Evolutionary conservation across 176 grass and related monocot genomes (phyloP).

Genomic region (Secale cereale): DNA sequence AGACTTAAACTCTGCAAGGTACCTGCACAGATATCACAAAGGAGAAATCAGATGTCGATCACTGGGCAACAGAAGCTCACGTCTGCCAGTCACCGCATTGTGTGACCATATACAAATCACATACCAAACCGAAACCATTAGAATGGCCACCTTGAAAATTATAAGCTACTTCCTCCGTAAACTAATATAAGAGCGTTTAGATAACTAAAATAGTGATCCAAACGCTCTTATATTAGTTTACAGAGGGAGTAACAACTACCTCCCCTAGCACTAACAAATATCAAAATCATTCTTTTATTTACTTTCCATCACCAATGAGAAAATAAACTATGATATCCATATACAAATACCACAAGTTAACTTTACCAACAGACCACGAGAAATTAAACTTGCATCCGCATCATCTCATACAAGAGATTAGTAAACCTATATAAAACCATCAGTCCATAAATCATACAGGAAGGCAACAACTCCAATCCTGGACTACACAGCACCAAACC

Average conservation of each 20-base stretch:
- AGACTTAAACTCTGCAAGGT: slow-evolving; percentile 80
- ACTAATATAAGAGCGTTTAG: too few relatives aligned
- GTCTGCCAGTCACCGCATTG: background rate
- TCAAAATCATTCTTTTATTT: background rate
- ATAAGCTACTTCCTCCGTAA: too few relatives aligned
- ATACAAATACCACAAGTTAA: background rate
- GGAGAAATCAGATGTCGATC: background rate
- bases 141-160: background rate
- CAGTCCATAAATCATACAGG: background rate
- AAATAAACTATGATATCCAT: background rate
- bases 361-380: background rate
- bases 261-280: slow-evolving; percentile 13
- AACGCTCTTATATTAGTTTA: too few relatives aligned
- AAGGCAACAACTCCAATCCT: background rate
- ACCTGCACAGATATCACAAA: slow-evolving; percentile 36
- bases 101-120: background rate
- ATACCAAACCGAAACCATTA: background rate
- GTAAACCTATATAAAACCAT: background rate
- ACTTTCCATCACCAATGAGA: background rate
- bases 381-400: background rate
- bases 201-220: too few relatives aligned
- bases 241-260: too few relatives aligned
- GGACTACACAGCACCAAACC: background rate
- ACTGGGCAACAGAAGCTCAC: background rate
- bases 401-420: background rate